These are phyloP conservation scores for Penicillium brevicompactum DNA, from an alignment of 2,329 filamentous ascomycete species.

Conservation along the genomic window DNA sequence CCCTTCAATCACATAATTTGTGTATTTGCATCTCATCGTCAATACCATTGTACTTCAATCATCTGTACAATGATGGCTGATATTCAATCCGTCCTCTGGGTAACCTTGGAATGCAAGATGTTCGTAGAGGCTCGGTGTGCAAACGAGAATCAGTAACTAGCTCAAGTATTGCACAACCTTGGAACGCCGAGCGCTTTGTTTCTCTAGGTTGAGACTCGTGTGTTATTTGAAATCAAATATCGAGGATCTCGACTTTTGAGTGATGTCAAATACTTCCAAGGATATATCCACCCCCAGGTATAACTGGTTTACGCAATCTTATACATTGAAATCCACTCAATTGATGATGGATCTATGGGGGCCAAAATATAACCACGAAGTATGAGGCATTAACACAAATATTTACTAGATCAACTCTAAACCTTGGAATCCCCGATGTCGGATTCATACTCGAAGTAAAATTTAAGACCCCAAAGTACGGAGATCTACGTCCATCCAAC, in stretches of 20 bases:
- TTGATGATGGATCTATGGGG: no score
- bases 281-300: neutral
- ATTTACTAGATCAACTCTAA: neutral
- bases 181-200: no score
- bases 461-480: neutral
- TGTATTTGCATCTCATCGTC: conserved; percentile 10
- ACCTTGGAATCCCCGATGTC: neutral
- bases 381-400: neutral
- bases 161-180: no score
- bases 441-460: neutral
- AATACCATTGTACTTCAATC: neutral
- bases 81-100: no score
- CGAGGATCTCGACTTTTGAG: neutral
- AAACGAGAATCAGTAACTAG: no score
- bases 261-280: neutral
- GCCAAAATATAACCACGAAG: no score
- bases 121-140: no score
- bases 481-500: neutral
- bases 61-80: neutral
- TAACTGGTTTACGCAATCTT: neutral
- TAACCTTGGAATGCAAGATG: no score
- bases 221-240: no score
- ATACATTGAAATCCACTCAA: no score
- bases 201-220: no score
- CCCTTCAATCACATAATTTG: conserved; percentile 21